Evolutionary conservation across 1,139 yeast species (phyloP), one percentile per base, ranked within the genome.

Genomic region (Suhomyces atakaporum): DNA sequence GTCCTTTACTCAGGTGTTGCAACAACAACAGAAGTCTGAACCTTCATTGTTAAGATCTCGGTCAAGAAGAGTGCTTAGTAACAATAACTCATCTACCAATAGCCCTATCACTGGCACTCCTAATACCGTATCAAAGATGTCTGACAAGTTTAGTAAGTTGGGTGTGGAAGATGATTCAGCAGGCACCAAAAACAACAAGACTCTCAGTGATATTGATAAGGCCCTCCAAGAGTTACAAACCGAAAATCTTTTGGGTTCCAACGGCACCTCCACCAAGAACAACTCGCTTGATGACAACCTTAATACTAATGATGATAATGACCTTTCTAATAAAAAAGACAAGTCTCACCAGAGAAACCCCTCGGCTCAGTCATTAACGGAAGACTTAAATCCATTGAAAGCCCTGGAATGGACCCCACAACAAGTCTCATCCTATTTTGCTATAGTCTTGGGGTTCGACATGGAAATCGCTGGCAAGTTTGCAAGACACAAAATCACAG

Each of bases 401-500:
- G 85, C 81, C 2, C 58, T 59, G 24, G 54, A 62, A n/a, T 92
- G 99, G 99, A 68, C 87, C 1, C 95, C 97, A 0, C 77, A 77
- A 38, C 90, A 92, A 50, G 97, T 94, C 2, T 73, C 86, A 1
- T 74, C 81, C 7, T 88, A 87, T 60, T 87, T 92, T 53, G 74
- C 79, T 3, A 50, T 64, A 27, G 72, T 73, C 15, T 64, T 81
- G 25, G 95, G 95, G 2, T 88, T 87, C 53, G 95, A 86, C 49
- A 61, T 75, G 34, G 77, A 72, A 16, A 77, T 86, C 10, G 82
- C 95, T 1, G 81, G 84, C 1, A 81, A 86, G 53, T 94, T 94
- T 60, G 78, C 84, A 5, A 77, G 82, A 47, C 98, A 92, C 62
- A 87, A 89, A 52, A 88, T 92, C 42, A 83, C 92, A 1, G 98